Conservation (phyloP, 2,329 filamentous ascomycete genomes). For the Trichophyton equinum region DNA sequence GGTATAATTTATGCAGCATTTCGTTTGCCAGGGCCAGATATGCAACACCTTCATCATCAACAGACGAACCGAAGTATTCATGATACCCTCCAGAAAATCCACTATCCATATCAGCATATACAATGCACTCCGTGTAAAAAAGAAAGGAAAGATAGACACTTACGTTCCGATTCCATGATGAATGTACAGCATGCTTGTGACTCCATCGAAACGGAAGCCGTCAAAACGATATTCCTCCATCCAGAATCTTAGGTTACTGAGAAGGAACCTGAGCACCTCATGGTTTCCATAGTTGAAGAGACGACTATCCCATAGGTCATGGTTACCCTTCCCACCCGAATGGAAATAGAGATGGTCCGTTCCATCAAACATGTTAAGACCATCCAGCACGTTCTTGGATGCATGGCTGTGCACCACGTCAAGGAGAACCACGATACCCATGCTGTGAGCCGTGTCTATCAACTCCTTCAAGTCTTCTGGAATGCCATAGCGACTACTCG, state of each 20-base stretch:
- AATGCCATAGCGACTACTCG: conserved; percentile 84
- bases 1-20: conserved; percentile 83
- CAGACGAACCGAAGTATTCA: conserved; percentile 82
- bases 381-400: conserved; percentile 92
- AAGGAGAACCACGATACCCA: conserved; percentile 82
- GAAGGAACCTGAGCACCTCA: conserved; percentile 86
- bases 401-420: conserved; percentile 97
- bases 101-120: conserved; percentile 32
- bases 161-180: conserved; percentile 96
- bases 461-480: conserved; percentile 95
- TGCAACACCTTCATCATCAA: conserved; percentile 86
- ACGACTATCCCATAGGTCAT: conserved; percentile 91
- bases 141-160: conserved; percentile 27
- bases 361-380: conserved; percentile 90
- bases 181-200: conserved; percentile 93
- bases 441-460: conserved; percentile 81
- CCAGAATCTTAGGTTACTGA: conserved; percentile 95
- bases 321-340: conserved; percentile 65
- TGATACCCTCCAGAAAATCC: conserved; percentile 97
- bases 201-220: conserved; percentile 93
- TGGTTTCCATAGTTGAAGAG: conserved; percentile 95
- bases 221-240: conserved; percentile 98
- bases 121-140: background rate
- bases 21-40: conserved; percentile 97
- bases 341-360: conserved; percentile 96